Percentiles rank a stretch among this genome's conserved stretches.
Evolutionary conservation across 768 basidiomycete species (phyloP).

Genomic region (Tylopilus felleus): DNA sequence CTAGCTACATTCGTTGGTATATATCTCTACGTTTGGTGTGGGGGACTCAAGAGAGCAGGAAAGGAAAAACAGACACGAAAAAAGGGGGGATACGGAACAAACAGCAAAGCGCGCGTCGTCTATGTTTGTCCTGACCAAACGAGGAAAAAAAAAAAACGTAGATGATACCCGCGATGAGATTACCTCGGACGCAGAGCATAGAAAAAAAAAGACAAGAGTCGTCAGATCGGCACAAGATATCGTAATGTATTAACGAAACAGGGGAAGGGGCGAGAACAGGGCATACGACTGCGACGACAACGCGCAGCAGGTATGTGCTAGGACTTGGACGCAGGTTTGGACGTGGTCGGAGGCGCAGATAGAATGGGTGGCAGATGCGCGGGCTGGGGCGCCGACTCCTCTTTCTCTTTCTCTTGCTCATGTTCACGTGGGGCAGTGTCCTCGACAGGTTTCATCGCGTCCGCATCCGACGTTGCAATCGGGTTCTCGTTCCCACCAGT

Average conservation of each 20-base stretch:
- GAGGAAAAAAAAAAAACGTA: neutral
- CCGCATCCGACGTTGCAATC: conserved; percentile 33
- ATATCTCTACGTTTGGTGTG: neutral
- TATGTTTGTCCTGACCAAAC: conserved; percentile 3
- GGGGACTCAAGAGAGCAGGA: neutral
- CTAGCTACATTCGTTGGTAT: neutral
- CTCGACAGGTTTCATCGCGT: conserved; percentile 79
- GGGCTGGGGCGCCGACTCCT: conserved; percentile 1
- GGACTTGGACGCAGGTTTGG: conserved; percentile 16
- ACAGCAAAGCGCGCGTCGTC: neutral
- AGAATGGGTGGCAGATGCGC: conserved; percentile 31
- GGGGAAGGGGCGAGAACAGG: neutral
- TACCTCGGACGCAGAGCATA: neutral
- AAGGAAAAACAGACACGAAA: neutral
- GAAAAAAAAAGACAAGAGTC: neutral
- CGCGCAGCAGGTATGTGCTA: neutral
- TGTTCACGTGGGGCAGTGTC: conserved; percentile 20
- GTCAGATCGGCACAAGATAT: conserved; percentile 2
- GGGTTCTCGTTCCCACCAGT: conserved; percentile 6
- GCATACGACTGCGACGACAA: neutral
- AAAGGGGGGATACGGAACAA: neutral
- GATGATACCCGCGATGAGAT: conserved; percentile 5
- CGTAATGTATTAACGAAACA: neutral
- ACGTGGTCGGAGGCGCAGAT: conserved; percentile 29
- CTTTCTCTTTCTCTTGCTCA: conserved; percentile 3